Evolutionary conservation across 2,329 filamentous ascomycete species (phyloP).

Genomic region (Claviceps sp.): DNA sequence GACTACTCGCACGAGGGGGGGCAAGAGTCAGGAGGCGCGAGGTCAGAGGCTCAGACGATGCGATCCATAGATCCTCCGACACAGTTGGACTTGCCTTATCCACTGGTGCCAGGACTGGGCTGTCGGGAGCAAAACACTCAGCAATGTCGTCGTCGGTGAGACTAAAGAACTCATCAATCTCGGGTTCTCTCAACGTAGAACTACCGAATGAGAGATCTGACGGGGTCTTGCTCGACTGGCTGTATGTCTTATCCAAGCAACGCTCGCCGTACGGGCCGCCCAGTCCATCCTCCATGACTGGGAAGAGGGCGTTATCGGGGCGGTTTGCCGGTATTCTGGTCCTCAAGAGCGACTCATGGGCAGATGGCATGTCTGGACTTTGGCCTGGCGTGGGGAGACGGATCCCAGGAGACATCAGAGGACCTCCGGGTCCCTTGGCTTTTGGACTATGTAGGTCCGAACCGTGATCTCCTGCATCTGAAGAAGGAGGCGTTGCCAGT

Average conservation of each 20-base stretch:
- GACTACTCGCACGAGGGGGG: constrained; percentile 29
- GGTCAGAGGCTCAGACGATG: constrained; percentile 12
- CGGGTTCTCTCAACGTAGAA: constrained; percentile 34
- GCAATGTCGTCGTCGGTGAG: constrained; percentile 46
- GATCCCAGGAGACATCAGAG: constrained; percentile 4
- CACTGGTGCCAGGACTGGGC: constrained; percentile 5
- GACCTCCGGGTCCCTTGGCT: constrained; percentile 7
- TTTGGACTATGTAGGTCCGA: constrained; percentile 1
- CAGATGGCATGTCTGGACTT: constrained; percentile 18
- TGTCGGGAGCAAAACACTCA: constrained; percentile 21
- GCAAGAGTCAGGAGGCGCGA: constrained; percentile 28
- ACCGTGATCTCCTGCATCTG: constrained; percentile 15
- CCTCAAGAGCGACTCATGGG: constrained; percentile 13
- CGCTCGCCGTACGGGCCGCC: constrained; percentile 13
- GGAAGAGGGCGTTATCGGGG: constrained; percentile 14
- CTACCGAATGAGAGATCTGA: constrained; percentile 18
- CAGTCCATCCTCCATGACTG: constrained; percentile 15
- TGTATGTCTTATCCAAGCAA: constrained; percentile 14
- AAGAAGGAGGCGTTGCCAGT: constrained; percentile 20
- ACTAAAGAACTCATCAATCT: constrained; percentile 38
- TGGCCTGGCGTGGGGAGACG: constrained; percentile 18
- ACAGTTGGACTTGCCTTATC: constrained; percentile 6
- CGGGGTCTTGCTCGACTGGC: constrained; percentile 18
- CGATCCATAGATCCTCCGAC: constrained; percentile 11
- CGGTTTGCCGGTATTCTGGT: constrained; percentile 14